These are phyloP conservation scores for Leccinellum albellum DNA, from an alignment of 768 basidiomycete genomes.

Conservation along the genomic window DNA sequence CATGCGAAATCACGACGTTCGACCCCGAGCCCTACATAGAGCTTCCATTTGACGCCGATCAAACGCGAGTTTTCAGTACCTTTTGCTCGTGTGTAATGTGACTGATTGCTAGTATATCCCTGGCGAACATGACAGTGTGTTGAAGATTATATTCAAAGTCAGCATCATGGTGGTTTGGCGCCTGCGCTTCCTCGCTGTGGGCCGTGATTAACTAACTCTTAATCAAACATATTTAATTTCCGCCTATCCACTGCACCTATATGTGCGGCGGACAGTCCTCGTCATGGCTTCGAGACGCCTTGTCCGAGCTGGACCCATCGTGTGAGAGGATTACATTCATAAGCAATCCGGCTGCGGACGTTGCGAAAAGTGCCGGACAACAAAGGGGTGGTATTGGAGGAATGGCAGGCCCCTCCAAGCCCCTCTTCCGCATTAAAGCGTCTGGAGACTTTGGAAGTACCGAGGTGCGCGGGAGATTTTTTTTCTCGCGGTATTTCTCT, in stretches of 20 bases:
- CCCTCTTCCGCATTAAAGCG: constrained; percentile 77
- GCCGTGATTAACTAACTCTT: background rate
- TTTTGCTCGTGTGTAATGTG: background rate
- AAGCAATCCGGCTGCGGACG: constrained; percentile 55
- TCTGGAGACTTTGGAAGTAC: constrained; percentile 81
- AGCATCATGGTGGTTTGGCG: constrained; percentile 5
- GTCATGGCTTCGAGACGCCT: constrained; percentile 90
- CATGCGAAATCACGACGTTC: constrained; percentile 82
- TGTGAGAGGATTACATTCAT: constrained; percentile 84
- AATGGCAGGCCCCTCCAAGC: constrained; percentile 30
- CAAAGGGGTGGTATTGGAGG: constrained; percentile 10
- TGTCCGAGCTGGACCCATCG: constrained; percentile 86
- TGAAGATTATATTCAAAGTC: constrained; percentile 86
- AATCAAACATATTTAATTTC: background rate
- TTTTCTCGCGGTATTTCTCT: background rate
- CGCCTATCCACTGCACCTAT: background rate
- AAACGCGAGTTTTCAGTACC: constrained; percentile 40
- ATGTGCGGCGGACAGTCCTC: constrained; percentile 48
- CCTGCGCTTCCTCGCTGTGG: background rate
- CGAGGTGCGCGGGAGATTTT: constrained; percentile 48
- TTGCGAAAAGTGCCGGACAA: constrained; percentile 5
- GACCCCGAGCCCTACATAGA: constrained; percentile 80
- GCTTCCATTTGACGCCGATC: constrained; percentile 68
- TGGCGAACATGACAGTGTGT: constrained; percentile 41
- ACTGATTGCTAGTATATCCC: constrained; percentile 5